phyloP scores from a whole-genome alignment of 139 green algal species.

The Chlamydomonas sp. region DNA sequence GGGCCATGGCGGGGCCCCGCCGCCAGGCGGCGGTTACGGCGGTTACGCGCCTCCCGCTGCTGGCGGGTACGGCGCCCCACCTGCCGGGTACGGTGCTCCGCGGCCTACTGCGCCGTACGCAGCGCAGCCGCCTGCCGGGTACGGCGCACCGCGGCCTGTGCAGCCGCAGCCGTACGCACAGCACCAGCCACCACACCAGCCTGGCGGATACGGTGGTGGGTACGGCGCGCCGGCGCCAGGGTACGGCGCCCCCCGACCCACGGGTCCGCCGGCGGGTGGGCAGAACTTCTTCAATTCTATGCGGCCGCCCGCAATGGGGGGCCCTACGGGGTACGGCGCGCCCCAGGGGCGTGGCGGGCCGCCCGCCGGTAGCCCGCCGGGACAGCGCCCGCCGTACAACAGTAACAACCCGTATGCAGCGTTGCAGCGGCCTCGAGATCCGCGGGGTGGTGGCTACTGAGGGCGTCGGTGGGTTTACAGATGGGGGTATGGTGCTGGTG shows the following conservation, averaged over 20 bases:
- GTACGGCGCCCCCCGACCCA: neutral
- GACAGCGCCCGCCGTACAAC: neutral
- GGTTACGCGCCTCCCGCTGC: neutral
- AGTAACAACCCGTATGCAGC: constrained; percentile 34
- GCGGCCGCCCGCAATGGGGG: neutral
- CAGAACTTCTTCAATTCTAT: constrained; percentile 24
- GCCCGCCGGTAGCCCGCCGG: neutral
- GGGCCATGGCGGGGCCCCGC: neutral
- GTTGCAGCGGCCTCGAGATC: constrained; percentile 29
- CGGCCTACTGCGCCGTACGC: too few species aligned
- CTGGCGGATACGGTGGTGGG: neutral
- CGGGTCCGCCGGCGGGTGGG: neutral
- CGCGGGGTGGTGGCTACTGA: neutral
- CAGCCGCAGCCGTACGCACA: too few species aligned
- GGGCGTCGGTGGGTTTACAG: too few species aligned
- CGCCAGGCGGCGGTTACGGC: neutral
- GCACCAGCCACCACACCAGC: too few species aligned
- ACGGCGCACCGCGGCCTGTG: too few species aligned
- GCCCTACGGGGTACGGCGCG: constrained; percentile 31
- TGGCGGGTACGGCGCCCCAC: constrained; percentile 10
- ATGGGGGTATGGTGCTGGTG: too few species aligned
- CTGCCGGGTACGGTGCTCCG: neutral
- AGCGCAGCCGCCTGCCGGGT: too few species aligned
- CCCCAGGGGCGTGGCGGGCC: neutral
- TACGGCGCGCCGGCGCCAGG: neutral